Evolutionary conservation across 345 rosid species (phyloP).

Genomic region (Eucalyptus sp.): DNA sequence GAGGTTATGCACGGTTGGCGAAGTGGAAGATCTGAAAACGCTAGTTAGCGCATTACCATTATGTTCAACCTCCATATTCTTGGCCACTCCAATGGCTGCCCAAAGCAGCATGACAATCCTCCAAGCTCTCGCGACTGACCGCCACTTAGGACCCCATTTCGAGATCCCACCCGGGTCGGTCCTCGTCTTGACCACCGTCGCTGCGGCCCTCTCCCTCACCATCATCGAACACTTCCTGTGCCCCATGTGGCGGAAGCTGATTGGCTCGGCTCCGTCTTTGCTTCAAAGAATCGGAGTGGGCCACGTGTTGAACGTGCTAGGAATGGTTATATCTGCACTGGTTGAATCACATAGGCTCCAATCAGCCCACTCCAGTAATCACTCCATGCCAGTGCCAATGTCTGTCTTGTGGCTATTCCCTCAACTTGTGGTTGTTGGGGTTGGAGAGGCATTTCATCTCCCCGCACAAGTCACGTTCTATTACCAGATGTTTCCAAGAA

Average conservation of each 20-base stretch:
- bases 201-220: constrained; percentile 21
- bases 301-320: constrained; percentile 1
- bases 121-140: constrained; percentile 29
- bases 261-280: constrained; percentile 2
- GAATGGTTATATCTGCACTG: constrained; percentile 8
- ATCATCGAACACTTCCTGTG: constrained; percentile 21
- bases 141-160: constrained; percentile 13
- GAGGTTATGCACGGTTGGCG: constrained; percentile 18
- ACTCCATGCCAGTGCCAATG: constrained; percentile 7
- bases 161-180: constrained; percentile 31
- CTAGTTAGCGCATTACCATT: constrained; percentile 22
- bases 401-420: constrained; percentile 36
- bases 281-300: constrained; percentile 18
- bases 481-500: background rate
- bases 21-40: constrained; percentile 29
- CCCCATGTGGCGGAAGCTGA: constrained; percentile 13
- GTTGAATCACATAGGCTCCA: constrained; percentile 20
- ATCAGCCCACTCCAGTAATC: background rate
- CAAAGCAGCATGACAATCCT: constrained; percentile 20
- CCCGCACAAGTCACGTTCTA: background rate
- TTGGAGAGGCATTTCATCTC: constrained; percentile 15
- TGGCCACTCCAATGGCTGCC: constrained; percentile 26
- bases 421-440: constrained; percentile 19
- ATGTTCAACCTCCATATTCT: constrained; percentile 16
- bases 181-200: constrained; percentile 1